A percentile compares a stretch with the other conserved stretches of the same genome.
Evolutionary conservation across 2,329 filamentous ascomycete species (phyloP).

Genomic region (Sporothrix curviconia): DNA sequence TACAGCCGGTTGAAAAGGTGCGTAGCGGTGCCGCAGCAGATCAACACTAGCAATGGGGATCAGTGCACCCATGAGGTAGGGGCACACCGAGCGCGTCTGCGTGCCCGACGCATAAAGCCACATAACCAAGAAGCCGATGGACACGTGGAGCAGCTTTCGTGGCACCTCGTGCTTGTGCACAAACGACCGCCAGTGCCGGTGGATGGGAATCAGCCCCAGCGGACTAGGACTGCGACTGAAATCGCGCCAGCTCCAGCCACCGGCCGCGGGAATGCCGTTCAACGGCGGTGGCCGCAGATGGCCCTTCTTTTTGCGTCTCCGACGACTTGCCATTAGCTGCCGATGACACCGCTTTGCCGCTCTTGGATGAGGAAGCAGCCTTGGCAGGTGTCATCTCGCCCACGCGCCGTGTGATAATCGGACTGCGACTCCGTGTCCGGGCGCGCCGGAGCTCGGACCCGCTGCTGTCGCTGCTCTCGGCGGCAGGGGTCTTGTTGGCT

Average conservation of each 20-base stretch:
- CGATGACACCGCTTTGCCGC: constrained; percentile 23
- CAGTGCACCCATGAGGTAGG: constrained; percentile 72
- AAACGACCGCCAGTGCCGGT: constrained; percentile 82
- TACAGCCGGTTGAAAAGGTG: constrained; percentile 80
- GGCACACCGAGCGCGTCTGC: constrained; percentile 71
- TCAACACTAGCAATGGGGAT: constrained; percentile 81
- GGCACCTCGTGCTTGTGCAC: constrained; percentile 97
- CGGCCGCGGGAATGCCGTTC: constrained; percentile 24
- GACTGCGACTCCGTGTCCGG: constrained; percentile 65
- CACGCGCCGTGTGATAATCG: constrained; percentile 47
- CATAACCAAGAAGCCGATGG: constrained; percentile 89
- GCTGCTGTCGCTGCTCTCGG: constrained; percentile 30
- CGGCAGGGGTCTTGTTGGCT: not conserved
- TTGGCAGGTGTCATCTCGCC: constrained; percentile 45
- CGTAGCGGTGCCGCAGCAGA: constrained; percentile 73
- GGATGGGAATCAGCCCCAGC: constrained; percentile 88
- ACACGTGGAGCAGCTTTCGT: constrained; percentile 86
- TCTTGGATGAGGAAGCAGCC: constrained; percentile 17
- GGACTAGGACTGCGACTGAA: constrained; percentile 89
- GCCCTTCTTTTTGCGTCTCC: constrained; percentile 45
- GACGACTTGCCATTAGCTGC: constrained; percentile 22
- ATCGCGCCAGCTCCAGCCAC: constrained; percentile 73
- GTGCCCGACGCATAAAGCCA: constrained; percentile 76
- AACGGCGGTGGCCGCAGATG: constrained; percentile 64
- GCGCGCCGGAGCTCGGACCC: constrained; percentile 52